These are phyloP conservation scores for Solanum bulbocastanum DNA, from an alignment of 257 asterid genomes.

Conservation along the genomic window DNA sequence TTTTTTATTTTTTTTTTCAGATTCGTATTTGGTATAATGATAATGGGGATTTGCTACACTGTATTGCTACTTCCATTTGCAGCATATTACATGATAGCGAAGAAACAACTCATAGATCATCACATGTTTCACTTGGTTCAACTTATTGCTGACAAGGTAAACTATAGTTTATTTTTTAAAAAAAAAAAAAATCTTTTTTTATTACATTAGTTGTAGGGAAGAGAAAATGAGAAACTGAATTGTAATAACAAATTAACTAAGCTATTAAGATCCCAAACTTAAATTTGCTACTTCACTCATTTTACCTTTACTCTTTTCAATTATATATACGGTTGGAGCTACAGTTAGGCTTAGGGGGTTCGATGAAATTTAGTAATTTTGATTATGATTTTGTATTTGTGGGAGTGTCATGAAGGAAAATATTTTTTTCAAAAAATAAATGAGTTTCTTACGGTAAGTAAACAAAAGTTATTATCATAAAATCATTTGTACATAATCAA, in stretches of 20 bases:
- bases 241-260: no score
- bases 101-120: not conserved
- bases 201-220: not conserved
- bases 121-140: not conserved
- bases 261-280: no score
- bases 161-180: no score
- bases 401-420: not conserved
- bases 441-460: not conserved
- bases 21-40: not conserved
- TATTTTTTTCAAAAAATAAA: not conserved
- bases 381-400: not conserved
- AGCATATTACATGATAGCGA: not conserved
- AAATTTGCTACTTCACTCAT: no score
- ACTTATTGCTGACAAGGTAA: not conserved
- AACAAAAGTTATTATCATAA: no score
- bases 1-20: not conserved
- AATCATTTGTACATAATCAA: not conserved
- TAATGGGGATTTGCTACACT: not conserved
- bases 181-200: no score
- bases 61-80: not conserved
- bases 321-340: no score
- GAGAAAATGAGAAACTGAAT: not conserved
- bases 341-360: no score
- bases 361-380: no score
- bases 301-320: no score